A percentile compares a stretch with the other conserved stretches of the same genome.
Conservation (phyloP, 331 rosid species). For the Phaseolus coccineus region DNA sequence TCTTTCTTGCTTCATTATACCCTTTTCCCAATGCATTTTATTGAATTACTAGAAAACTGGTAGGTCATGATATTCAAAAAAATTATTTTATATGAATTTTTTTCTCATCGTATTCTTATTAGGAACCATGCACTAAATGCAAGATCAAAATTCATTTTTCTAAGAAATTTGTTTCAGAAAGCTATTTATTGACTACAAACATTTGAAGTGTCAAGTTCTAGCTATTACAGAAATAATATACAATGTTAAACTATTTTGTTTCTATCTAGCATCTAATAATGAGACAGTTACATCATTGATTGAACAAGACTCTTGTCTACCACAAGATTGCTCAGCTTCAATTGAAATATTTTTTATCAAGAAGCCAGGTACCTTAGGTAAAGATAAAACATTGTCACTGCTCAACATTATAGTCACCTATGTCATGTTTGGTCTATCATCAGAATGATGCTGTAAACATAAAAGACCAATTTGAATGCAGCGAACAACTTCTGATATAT, state of each 20-base stretch:
- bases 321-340: neutral
- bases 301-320: neutral
- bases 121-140: no score
- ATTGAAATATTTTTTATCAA: neutral
- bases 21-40: no score
- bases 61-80: no score
- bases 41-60: no score
- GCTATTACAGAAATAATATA: no score
- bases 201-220: no score
- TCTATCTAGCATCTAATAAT: neutral
- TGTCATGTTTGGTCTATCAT: constrained; percentile 22
- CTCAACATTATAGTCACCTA: neutral
- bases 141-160: no score
- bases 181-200: no score
- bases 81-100: no score
- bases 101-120: no score
- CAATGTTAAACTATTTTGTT: neutral
- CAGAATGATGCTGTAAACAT: constrained; percentile 7
- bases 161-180: no score
- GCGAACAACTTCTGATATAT: constrained; percentile 26
- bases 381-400: neutral
- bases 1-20: no score
- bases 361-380: constrained; percentile 7
- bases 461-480: constrained; percentile 48
- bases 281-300: neutral